Evolutionary conservation across 352 stramenopile genomes (phyloP), one percentile per base, ranked within the genome.

Genomic region (Aphanomyces euteiches): DNA sequence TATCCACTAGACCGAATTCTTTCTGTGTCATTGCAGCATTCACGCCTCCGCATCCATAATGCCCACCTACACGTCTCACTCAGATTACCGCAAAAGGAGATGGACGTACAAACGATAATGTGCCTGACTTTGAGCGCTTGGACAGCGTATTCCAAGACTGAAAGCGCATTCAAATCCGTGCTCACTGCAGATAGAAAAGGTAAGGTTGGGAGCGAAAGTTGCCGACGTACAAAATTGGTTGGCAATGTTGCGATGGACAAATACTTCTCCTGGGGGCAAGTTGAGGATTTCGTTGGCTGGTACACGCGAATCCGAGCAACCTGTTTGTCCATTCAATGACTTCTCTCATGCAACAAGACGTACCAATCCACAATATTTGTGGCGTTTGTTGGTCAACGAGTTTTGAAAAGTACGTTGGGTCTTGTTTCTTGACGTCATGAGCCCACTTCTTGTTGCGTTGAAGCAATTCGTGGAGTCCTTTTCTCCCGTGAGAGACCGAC

Each of bases 1-100:
- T 94, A 79, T 97, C 90, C 7, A 98, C 74, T 36, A 95, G 68
- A 1, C 87, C 85, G 36, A 93, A 38, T 38, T 87, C 80, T 72
- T 92, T 86, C 76, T 95, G 90, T 54, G 89, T 78, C 72, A 93
- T 79, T 50, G 89, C 86, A 2, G 90, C 90, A 38, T 83, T 66
- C 19, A 97, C 85, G 38, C 90, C 91, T 43, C 90, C 91, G 72
- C 91, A 97, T 48, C 94, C 90, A 74, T 97, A 97, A 76, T 97
- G 89, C 4, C 91, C 91, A 67, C 64, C 64, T 70, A 60, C 12
- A 13, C 12, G 43, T 50, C 43, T 50, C 28, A 28, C 28, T 28
- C 43, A n/a, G 43, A 50, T 67, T 19, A 37, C 17, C 10, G 10
- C 5, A 40, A 19, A 15, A 63, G 17, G 21, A 21, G 17, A 56